Evolutionary conservation across 129 eudicot species (phyloP), one percentile per base, ranked within the genome.

Genomic region (Pseudognaphalium luteoalbum): DNA sequence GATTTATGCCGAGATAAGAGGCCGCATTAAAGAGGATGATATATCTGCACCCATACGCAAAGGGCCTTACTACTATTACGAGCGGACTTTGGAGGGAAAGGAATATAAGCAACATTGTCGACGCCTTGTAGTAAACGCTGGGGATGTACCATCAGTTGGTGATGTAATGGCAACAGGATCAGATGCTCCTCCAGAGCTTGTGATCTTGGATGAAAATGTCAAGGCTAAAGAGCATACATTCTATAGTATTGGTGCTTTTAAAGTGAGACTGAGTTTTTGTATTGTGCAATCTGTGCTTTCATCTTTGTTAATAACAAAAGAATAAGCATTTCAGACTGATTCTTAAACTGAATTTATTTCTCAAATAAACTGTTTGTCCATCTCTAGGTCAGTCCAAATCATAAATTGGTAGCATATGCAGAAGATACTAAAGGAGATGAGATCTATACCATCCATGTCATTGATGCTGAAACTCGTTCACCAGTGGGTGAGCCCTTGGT

Each of bases 381-480:
- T 70, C 15, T 83, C 34, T 79, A 92, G 98, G 92, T 84, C 70
- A 90, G 97, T 75, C 97, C 93, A 73, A 87, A 93, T 78, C 86
- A 88, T 65, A 90, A 88, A 82, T 63, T 93, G 74, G 88, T 93
- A 37, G 98, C 97, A 71, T 93, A 88, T 82, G 95, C 97, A 35
- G 98, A 93, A 87, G 98, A 93, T 77, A 93, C 97, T 47, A 90
- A 91, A 84, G 98, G 98, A 60, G 91, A 93, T 77, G 98, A 93
- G 83, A 93, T 91, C 70, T 88, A 88, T 78, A 87, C 96, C 63
- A 82, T 90, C 68, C 69, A 85, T 81, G 81, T 91, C 28, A 90
- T 93, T 78, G 91, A 93, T 83, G 84, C 88, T 12, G 96, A 93
- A 81, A 85, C 91, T 64, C 72, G 76, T 32, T 32, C 80, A 66